Evolutionary conservation across 1,284 basidiomycete species (phyloP), one percentile per base, ranked within the genome.

Genomic region (Kwoniella shivajii): DNA sequence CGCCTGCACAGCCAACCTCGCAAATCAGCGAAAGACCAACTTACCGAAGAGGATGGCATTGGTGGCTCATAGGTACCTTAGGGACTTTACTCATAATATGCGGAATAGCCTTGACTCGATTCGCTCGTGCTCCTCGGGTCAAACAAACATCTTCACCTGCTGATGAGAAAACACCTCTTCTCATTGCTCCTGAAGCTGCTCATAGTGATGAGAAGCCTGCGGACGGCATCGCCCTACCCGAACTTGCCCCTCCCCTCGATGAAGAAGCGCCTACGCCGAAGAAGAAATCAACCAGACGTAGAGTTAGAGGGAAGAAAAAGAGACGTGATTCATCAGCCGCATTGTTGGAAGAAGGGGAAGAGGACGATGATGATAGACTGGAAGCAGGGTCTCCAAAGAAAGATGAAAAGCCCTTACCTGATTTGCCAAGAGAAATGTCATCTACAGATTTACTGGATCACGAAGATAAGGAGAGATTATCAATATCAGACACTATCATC

Each of bases 401-500:
- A 53, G 64, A 59, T 53, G 72, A 72, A 33, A 72, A 73, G 57
- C 73, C 73, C 0, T 52, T 69, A 13, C 73, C 78, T 9, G 71
- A 71, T 4, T 48, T 76, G 34, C 72, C 74, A 22, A 62, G 72
- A 27, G 66, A 68, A 39, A 57, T 73, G 24, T 72, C 73, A 3
- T 63, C 64, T 6, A 60, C 62, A 3, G 65, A 65, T 46, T 46
- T 74, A 39, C 31, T 59, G 29, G 59, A 64, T 37, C 45, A 47
- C 30, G 63, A 72, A n/a, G 69, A 75, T 36, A 77, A 61, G 63
- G 76, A 64, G 79, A 74, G 66, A 0, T 72, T 87, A 41, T 71
- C 85, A 4, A 87, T 93, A 6, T 90, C 90, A 1, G 90, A 92
- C 54, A 84, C 82, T 1, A 80, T 92, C 46, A 83, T 92, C 43